Evolutionary conservation across 805 yeast genomes (phyloP).

Genomic region (Yarrowia osloensis): DNA sequence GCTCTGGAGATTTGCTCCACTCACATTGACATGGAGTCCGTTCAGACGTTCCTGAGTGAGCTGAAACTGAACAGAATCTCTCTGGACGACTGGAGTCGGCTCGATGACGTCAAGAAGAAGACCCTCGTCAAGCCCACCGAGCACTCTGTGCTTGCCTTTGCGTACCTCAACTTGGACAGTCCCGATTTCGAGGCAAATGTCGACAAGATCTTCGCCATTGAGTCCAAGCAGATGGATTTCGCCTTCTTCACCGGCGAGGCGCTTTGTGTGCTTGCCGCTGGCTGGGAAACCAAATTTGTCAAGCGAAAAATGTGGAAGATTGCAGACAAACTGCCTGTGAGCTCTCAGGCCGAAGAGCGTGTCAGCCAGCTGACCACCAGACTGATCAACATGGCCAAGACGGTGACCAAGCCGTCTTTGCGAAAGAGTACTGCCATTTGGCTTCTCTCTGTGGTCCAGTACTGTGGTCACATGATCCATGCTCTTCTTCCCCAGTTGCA

Average conservation of each 20-base stretch:
- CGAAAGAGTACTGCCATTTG: conserved; percentile 82
- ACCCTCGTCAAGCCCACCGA: conserved; percentile 22
- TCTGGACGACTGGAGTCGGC: background rate
- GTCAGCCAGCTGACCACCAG: conserved; percentile 47
- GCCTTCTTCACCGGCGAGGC: conserved; percentile 85
- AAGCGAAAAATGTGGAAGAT: conserved; percentile 51
- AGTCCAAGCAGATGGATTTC: conserved; percentile 71
- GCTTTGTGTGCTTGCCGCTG: conserved; percentile 65
- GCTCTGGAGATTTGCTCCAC: conserved; percentile 1
- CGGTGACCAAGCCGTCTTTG: conserved; percentile 66
- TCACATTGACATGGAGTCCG: conserved; percentile 8
- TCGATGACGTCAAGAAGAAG: conserved; percentile 7
- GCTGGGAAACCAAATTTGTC: conserved; percentile 69
- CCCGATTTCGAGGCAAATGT: conserved; percentile 41
- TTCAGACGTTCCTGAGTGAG: background rate
- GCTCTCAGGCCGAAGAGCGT: conserved; percentile 1
- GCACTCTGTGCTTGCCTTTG: conserved; percentile 47
- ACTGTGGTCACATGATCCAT: conserved; percentile 54
- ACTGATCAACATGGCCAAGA: conserved; percentile 55
- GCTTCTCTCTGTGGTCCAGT: conserved; percentile 78
- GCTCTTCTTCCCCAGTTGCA: conserved; percentile 65
- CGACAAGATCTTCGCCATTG: conserved; percentile 54
- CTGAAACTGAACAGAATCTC: conserved; percentile 16
- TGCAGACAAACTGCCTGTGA: conserved; percentile 26
- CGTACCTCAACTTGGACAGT: conserved; percentile 33